Evolutionary conservation across 108 stramenopile species (phyloP).

Genomic region (Cyclotella atomus): DNA sequence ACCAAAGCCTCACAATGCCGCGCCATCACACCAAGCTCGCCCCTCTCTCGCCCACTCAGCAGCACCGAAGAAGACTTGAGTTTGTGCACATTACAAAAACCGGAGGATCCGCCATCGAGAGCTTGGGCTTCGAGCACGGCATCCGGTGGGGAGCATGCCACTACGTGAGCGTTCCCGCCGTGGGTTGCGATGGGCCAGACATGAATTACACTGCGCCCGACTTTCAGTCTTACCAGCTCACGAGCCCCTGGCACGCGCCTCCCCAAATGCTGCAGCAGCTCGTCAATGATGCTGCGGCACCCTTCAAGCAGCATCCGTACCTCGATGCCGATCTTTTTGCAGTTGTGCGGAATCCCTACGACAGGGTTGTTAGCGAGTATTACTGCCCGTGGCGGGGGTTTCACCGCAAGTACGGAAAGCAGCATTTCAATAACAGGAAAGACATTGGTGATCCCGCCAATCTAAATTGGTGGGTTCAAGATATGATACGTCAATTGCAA

Average conservation of each 20-base stretch:
- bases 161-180: constrained; percentile 16
- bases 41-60: neutral
- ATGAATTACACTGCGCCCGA: constrained; percentile 11
- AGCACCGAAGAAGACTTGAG: constrained; percentile 8
- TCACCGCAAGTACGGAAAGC: neutral
- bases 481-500: constrained; percentile 1
- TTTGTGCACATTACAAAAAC: constrained; percentile 67
- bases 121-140: constrained; percentile 18
- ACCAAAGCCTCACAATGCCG: neutral
- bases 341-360: constrained; percentile 61
- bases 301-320: constrained; percentile 22
- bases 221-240: constrained; percentile 17
- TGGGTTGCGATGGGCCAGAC: constrained; percentile 23
- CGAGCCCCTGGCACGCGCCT: constrained; percentile 35
- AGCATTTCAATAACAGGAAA: too few species aligned
- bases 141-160: constrained; percentile 57
- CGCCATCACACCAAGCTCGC: neutral
- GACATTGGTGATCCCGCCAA: constrained; percentile 9
- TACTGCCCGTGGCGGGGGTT: constrained; percentile 43
- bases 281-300: neutral
- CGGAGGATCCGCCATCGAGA: constrained; percentile 53
- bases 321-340: constrained; percentile 36
- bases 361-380: constrained; percentile 57
- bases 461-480: constrained; percentile 32
- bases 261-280: constrained; percentile 3